These are phyloP conservation scores for Geotrichum histeridarum DNA, from an alignment of 1,139 yeast genomes.

Conservation along the genomic window DNA sequence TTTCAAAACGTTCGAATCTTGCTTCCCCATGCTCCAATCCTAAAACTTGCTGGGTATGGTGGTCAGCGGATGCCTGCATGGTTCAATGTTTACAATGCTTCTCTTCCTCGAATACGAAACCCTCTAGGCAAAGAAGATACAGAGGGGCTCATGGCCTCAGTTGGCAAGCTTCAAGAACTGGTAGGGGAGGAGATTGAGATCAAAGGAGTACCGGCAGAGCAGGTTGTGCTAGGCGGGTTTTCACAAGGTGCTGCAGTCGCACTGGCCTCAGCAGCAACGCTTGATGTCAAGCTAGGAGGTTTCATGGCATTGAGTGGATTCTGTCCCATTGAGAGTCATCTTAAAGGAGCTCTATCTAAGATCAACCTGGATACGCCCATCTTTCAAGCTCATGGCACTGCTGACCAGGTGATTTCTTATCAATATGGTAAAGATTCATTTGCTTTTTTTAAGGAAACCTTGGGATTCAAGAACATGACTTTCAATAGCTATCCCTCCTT, in stretches of 20 bases:
- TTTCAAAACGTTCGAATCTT: neutral
- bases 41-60: neutral
- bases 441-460: neutral
- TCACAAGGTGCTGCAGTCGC: slow-evolving; percentile 9
- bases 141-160: slow-evolving; percentile 1
- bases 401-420: slow-evolving; percentile 2
- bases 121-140: slow-evolving; percentile 1
- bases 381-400: slow-evolving; percentile 7
- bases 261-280: slow-evolving; percentile 1
- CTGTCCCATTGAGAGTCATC: neutral
- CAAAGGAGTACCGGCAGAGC: neutral
- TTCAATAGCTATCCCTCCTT: neutral
- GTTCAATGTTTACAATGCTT: slow-evolving; percentile 4
- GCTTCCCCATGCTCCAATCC: slow-evolving; percentile 3
- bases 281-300: slow-evolving; percentile 3
- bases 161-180: neutral
- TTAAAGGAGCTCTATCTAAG: neutral
- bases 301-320: slow-evolving; percentile 5
- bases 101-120: neutral
- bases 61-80: neutral
- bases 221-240: slow-evolving; percentile 9
- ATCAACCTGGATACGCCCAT: slow-evolving; percentile 4
- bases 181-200: neutral
- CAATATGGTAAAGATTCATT: neutral
- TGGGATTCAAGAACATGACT: neutral